A percentile compares a stretch with the other conserved stretches of the same genome.
These are phyloP conservation scores for Dictyophora rubrovolvata DNA, from an alignment of 768 basidiomycete genomes.

Conservation along the genomic window DNA sequence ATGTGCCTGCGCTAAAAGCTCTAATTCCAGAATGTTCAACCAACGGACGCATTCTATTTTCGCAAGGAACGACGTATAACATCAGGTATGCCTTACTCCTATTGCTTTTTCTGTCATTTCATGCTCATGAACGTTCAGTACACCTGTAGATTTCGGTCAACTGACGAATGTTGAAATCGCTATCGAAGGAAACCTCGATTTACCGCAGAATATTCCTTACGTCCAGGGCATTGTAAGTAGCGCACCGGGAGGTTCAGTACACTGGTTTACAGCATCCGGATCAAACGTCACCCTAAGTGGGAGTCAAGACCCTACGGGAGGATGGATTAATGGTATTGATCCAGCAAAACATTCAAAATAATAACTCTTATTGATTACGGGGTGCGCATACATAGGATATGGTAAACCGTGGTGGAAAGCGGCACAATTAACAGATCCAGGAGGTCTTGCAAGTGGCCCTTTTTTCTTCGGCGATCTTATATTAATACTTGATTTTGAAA, in stretches of 20 bases:
- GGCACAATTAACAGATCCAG: conserved; percentile 35
- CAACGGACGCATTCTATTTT: conserved; percentile 42
- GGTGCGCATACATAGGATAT: neutral
- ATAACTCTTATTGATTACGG: conserved; percentile 10
- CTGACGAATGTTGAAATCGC: conserved; percentile 47
- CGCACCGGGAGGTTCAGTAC: neutral
- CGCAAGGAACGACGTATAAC: conserved; percentile 48
- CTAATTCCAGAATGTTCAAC: conserved; percentile 3
- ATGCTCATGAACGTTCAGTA: conserved; percentile 21
- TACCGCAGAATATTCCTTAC: conserved; percentile 39
- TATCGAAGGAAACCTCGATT: conserved; percentile 48
- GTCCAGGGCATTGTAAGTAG: conserved; percentile 29
- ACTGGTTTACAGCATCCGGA: conserved; percentile 29
- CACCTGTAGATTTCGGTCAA: conserved; percentile 43
- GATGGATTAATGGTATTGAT: conserved; percentile 44
- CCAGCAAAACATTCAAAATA: conserved; percentile 14
- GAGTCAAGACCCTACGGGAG: conserved; percentile 43
- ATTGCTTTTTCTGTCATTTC: neutral
- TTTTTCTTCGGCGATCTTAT: neutral
- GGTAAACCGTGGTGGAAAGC: conserved; percentile 41
- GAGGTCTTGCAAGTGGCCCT: neutral
- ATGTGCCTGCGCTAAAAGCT: neutral
- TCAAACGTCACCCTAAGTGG: conserved; percentile 50
- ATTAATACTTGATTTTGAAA: neutral
- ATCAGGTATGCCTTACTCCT: conserved; percentile 23